These are phyloP conservation scores for Candida oleophila DNA, from an alignment of 805 yeast genomes.

Conservation along the genomic window DNA sequence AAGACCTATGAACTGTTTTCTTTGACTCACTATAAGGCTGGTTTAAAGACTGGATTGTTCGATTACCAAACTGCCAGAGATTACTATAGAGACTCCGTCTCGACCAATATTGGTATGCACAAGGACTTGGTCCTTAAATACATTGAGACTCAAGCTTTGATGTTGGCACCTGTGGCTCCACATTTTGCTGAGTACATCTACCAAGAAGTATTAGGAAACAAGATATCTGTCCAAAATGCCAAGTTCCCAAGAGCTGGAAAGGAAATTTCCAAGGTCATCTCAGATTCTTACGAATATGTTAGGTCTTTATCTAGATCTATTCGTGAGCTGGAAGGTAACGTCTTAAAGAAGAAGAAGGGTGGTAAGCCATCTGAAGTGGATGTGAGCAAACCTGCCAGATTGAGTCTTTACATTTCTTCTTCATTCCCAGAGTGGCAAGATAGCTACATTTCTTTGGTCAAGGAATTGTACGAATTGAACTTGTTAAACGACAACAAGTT, in stretches of 20 bases:
- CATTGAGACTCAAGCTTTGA: constrained; percentile 80
- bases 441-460: constrained; percentile 62
- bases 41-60: constrained; percentile 86
- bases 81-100: constrained; percentile 83
- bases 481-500: constrained; percentile 63
- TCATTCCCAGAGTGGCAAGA: constrained; percentile 78
- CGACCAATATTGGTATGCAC: constrained; percentile 66
- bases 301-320: constrained; percentile 76
- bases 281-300: constrained; percentile 75
- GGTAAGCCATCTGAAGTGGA: constrained; percentile 76
- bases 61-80: constrained; percentile 96
- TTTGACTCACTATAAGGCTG: constrained; percentile 78
- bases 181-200: constrained; percentile 91
- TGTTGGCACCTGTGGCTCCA: constrained; percentile 91
- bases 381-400: constrained; percentile 64
- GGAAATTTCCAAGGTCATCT: constrained; percentile 59
- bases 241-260: constrained; percentile 75
- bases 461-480: constrained; percentile 65
- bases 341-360: constrained; percentile 78
- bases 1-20: constrained; percentile 70
- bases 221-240: constrained; percentile 68
- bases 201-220: constrained; percentile 73
- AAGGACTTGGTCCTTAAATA: constrained; percentile 75
- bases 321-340: constrained; percentile 90
- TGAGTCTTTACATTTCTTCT: constrained; percentile 71